These are phyloP conservation scores for Podila clonocystis DNA, from an alignment of 192 early-diverging fungal genomes.

Conservation along the genomic window DNA sequence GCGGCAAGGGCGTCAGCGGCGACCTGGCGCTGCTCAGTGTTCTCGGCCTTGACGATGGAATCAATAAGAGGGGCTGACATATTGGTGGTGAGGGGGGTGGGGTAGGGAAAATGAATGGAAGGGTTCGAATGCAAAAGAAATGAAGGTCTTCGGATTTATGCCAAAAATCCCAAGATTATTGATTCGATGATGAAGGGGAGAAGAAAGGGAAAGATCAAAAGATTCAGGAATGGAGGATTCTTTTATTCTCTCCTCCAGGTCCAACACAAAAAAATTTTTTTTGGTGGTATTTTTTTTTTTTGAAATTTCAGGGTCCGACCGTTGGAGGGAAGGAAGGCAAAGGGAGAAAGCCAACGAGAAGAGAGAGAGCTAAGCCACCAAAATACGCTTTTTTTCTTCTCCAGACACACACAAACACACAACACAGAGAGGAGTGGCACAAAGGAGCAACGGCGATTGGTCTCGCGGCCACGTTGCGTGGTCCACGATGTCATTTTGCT, in stretches of 20 bases:
- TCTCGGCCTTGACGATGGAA: slow-evolving; percentile 52
- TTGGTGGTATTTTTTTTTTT: neutral
- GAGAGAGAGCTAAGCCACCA: too few relatives aligned
- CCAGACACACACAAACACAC: too few relatives aligned
- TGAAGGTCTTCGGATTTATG: slow-evolving; percentile 11
- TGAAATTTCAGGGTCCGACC: too few relatives aligned
- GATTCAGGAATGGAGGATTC: slow-evolving; percentile 5
- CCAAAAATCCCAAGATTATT: slow-evolving; percentile 19
- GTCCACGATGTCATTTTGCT: too few relatives aligned
- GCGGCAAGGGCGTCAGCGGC: slow-evolving; percentile 48
- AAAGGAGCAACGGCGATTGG: neutral
- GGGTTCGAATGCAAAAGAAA: slow-evolving; percentile 11
- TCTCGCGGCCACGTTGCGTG: too few relatives aligned
- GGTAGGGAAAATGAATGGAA: slow-evolving; percentile 19
- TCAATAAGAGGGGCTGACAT: slow-evolving; percentile 52
- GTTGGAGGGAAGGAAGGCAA: too few relatives aligned
- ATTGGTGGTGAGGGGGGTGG: slow-evolving; percentile 1
- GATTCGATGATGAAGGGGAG: slow-evolving; percentile 22
- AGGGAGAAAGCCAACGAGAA: too few relatives aligned
- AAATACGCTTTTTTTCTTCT: too few relatives aligned
- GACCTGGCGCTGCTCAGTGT: slow-evolving; percentile 46
- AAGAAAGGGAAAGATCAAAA: slow-evolving; percentile 36
- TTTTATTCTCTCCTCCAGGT: slow-evolving; percentile 3
- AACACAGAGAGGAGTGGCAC: neutral
- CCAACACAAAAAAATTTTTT: neutral